Conservation (phyloP, 495 filamentous ascomycete species). For the Penicillium verhagenii region DNA sequence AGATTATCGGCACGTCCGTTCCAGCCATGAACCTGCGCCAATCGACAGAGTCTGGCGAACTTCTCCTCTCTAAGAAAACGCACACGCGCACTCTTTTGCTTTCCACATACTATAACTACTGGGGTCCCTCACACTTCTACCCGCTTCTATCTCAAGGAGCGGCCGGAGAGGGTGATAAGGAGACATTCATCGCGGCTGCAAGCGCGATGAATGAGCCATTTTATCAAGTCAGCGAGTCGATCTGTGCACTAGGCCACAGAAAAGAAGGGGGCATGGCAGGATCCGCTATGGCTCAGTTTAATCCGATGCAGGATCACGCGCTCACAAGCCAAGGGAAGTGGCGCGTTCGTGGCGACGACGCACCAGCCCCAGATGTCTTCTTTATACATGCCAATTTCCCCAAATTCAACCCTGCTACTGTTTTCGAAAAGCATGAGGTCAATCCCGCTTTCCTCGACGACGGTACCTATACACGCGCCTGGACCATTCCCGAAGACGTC, state of each 20-base stretch:
- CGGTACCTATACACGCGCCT: constrained; percentile 40
- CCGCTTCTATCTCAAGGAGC: constrained; percentile 48
- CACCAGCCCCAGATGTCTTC: constrained; percentile 25
- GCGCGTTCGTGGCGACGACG: constrained; percentile 18
- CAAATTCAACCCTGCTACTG: constrained; percentile 50
- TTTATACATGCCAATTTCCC: constrained; percentile 53
- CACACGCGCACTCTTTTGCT: constrained; percentile 48
- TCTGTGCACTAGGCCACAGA: constrained; percentile 29
- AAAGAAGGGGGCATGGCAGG: constrained; percentile 39
- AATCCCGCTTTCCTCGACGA: constrained; percentile 35
- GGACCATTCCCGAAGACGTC: constrained; percentile 41
- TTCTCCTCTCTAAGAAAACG: constrained; percentile 44
- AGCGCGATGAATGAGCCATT: constrained; percentile 37
- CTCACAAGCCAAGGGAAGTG: constrained; percentile 17
- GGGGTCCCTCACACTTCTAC: constrained; percentile 50
- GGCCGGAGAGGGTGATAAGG: constrained; percentile 55
- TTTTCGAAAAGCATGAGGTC: constrained; percentile 37
- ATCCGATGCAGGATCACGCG: constrained; percentile 34
- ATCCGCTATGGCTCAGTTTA: constrained; percentile 40
- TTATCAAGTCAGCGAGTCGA: constrained; percentile 37
- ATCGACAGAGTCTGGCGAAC: constrained; percentile 49
- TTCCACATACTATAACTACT: constrained; percentile 55
- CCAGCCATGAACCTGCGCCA: constrained; percentile 23
- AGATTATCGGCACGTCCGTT: constrained; percentile 36
- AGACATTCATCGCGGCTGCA: constrained; percentile 52